Conservation (phyloP, 495 filamentous ascomycete genomes). For the Massariosphaeria phaeospora region DNA sequence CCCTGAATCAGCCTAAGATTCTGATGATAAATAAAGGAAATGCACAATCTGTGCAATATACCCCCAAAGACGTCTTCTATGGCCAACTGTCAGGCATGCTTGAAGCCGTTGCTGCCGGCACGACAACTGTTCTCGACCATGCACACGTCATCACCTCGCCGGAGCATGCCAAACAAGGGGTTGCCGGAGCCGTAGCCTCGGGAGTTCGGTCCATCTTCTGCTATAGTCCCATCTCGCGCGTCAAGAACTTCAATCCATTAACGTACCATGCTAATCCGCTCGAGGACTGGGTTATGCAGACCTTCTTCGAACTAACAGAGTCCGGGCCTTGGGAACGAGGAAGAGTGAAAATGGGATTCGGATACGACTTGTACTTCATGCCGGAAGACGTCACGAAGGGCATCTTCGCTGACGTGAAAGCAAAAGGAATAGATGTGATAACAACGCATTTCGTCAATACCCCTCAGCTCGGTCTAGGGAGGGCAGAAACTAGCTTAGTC, state of each 20-base stretch:
- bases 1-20: background rate
- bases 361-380: slow-evolving; percentile 21
- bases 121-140: slow-evolving; percentile 56
- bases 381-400: background rate
- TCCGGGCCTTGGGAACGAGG: slow-evolving; percentile 41
- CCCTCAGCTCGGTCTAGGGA: slow-evolving; percentile 9
- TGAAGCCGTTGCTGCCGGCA: slow-evolving; percentile 52
- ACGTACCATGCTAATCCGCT: slow-evolving; percentile 36
- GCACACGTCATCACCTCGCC: slow-evolving; percentile 48
- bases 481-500: background rate
- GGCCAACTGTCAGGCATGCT: slow-evolving; percentile 51
- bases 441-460: slow-evolving; percentile 10
- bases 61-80: slow-evolving; percentile 50
- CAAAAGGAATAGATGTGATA: background rate
- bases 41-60: slow-evolving; percentile 39
- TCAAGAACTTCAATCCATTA: slow-evolving; percentile 43
- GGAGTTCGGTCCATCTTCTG: slow-evolving; percentile 49
- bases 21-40: slow-evolving; percentile 29
- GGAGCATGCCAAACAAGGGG: slow-evolving; percentile 40
- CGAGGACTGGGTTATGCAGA: slow-evolving; percentile 42
- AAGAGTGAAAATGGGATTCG: slow-evolving; percentile 35
- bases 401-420: slow-evolving; percentile 10
- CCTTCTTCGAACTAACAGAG: slow-evolving; percentile 37
- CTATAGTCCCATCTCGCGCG: slow-evolving; percentile 40
- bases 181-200: slow-evolving; percentile 44